Evolutionary conservation across 2,329 filamentous ascomycete species (phyloP).

Genomic region (Fonsecaea erecta): DNA sequence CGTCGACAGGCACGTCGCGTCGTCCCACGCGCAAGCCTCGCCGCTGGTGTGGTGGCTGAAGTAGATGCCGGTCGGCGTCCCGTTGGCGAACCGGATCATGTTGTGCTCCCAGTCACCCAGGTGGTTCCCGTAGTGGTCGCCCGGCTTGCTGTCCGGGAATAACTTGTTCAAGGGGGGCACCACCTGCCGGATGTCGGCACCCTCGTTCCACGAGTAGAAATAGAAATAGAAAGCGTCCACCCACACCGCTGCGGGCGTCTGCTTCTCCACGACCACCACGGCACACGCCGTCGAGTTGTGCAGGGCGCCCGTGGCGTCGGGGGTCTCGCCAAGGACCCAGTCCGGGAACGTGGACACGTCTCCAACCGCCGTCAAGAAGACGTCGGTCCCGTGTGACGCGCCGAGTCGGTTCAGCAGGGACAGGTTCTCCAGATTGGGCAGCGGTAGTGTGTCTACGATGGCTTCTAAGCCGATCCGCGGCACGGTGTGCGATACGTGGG

Average conservation of each 20-base stretch:
- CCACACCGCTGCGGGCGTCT: constrained; percentile 48
- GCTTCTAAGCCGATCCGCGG: constrained; percentile 51
- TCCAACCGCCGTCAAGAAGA: constrained; percentile 56
- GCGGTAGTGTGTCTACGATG: constrained; percentile 45
- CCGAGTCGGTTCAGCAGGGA: constrained; percentile 51
- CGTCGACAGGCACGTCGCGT: constrained; percentile 36
- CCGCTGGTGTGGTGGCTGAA: constrained; percentile 67
- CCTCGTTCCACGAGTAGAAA: constrained; percentile 97
- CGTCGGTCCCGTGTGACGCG: constrained; percentile 47
- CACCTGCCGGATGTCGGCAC: constrained; percentile 83
- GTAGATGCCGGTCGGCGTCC: constrained; percentile 70
- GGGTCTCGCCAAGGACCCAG: constrained; percentile 59
- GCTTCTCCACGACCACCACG: constrained; percentile 64
- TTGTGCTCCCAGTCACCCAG: constrained; percentile 98
- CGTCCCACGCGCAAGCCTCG: constrained; percentile 64
- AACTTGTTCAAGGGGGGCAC: constrained; percentile 28
- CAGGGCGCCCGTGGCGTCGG: constrained; percentile 58
- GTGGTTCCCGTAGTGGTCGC: constrained; percentile 85
- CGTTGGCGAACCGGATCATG: constrained; percentile 84
- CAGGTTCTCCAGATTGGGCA: constrained; percentile 53
- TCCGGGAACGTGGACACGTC: constrained; percentile 44
- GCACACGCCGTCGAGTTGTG: constrained; percentile 56
- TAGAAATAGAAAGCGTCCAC: constrained; percentile 99
- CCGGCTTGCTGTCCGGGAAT: constrained; percentile 51
- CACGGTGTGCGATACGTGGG: constrained; percentile 53